Percentiles rank a stretch among this genome's conserved stretches.
phyloP scores from a whole-genome alignment of 2,329 filamentous ascomycete species.

The Sporothrix euskadiensis region DNA sequence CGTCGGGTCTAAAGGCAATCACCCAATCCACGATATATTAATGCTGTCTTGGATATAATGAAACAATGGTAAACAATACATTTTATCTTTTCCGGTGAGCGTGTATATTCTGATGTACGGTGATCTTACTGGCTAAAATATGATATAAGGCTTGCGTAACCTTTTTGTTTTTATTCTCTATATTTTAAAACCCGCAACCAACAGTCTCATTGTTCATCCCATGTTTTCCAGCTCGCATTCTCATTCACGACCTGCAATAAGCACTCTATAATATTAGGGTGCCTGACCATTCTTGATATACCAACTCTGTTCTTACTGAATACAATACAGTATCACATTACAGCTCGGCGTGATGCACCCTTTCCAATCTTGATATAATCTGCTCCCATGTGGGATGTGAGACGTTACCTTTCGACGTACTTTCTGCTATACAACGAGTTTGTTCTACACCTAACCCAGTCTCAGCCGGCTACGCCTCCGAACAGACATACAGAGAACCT shows the following conservation, averaged over 20 bases:
- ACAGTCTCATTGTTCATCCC: background rate
- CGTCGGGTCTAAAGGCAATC: constrained; percentile 1
- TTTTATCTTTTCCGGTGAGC: background rate
- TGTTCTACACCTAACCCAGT: background rate
- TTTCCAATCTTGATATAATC: background rate
- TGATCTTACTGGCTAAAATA: background rate
- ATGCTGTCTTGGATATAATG: background rate
- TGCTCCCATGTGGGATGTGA: background rate
- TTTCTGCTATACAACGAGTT: background rate
- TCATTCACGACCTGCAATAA: background rate
- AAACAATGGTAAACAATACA: background rate
- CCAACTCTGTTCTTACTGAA: background rate
- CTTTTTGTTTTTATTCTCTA: background rate
- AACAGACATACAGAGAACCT: background rate
- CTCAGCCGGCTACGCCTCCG: background rate
- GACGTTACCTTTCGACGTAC: background rate
- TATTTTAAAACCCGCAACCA: background rate
- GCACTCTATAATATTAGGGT: background rate
- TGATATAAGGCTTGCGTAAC: constrained; percentile 3
- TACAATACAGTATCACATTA: background rate
- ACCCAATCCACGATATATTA: background rate
- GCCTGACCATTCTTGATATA: background rate
- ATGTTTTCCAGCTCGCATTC: background rate
- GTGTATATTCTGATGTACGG: background rate
- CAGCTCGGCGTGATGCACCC: background rate